Conservation (phyloP, 1,284 basidiomycete species). For the Leccinum griseonigrum region DNA sequence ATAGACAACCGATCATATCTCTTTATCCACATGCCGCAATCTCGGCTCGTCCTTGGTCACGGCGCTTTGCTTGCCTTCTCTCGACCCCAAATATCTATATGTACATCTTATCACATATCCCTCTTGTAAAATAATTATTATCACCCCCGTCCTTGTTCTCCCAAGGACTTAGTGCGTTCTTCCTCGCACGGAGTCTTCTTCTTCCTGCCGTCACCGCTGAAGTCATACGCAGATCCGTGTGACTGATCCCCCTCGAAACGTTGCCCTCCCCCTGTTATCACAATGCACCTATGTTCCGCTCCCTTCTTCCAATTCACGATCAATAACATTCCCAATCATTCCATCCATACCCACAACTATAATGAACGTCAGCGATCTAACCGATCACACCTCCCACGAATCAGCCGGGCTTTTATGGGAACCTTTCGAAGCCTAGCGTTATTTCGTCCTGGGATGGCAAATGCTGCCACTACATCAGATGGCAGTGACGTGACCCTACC, state of each 20-base stretch:
- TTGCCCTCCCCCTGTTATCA: conserved; percentile 24
- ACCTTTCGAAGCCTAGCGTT: conserved; percentile 10
- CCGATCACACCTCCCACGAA: conserved; percentile 12
- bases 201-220: conserved; percentile 28
- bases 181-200: conserved; percentile 15
- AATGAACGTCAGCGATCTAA: conserved; percentile 19
- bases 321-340: conserved; percentile 21
- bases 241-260: conserved; percentile 18
- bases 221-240: conserved; percentile 34
- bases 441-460: conserved; percentile 12
- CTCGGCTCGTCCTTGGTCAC: conserved; percentile 24
- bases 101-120: conserved; percentile 26
- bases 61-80: conserved; percentile 8
- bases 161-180: conserved; percentile 27
- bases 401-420: conserved; percentile 13
- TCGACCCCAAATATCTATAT: conserved; percentile 12
- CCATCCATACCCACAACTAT: conserved; percentile 10
- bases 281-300: conserved; percentile 14
- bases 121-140: conserved; percentile 11
- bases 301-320: conserved; percentile 23
- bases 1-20: conserved; percentile 27
- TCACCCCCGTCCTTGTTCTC: conserved; percentile 14
- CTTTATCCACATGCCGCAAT: conserved; percentile 21
- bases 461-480: conserved; percentile 22
- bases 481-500: conserved; percentile 30